Conservation (phyloP, 768 basidiomycete species). For the Agrocybe pediades region DNA sequence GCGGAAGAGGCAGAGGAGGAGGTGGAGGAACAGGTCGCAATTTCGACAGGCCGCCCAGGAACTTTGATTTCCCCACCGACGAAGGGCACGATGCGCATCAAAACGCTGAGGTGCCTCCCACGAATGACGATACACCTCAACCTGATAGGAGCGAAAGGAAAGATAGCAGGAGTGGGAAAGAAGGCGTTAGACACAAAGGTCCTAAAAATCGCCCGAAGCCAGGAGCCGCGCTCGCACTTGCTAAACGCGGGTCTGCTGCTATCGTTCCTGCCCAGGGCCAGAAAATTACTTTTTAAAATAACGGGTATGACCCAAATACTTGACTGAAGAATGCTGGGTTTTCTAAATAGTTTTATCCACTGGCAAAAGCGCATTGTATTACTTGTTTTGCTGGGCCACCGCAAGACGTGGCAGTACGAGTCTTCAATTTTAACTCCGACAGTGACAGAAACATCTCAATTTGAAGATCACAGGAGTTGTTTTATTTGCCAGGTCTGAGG, state of each 20-base stretch:
- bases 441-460: no score
- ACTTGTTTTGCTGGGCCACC: no score
- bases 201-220: conserved; percentile 61
- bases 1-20: background rate
- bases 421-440: no score
- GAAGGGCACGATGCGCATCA: background rate
- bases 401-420: no score
- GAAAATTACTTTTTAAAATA: conserved; percentile 70
- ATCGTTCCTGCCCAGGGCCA: conserved; percentile 70
- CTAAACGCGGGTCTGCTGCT: conserved; percentile 73
- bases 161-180: conserved; percentile 2
- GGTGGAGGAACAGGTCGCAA: background rate
- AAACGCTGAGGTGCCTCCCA: background rate
- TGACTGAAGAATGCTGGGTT: no score
- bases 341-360: no score
- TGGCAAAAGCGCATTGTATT: no score
- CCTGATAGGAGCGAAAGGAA: conserved; percentile 6
- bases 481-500: no score
- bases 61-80: background rate
- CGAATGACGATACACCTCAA: background rate
- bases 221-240: conserved; percentile 78
- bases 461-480: no score
- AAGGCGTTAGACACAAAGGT: conserved; percentile 29
- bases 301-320: no score
- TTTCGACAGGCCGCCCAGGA: background rate